Percentiles rank a stretch among this genome's conserved stretches.
Conservation (phyloP, 495 filamentous ascomycete species). For the Penicillium canescens region DNA sequence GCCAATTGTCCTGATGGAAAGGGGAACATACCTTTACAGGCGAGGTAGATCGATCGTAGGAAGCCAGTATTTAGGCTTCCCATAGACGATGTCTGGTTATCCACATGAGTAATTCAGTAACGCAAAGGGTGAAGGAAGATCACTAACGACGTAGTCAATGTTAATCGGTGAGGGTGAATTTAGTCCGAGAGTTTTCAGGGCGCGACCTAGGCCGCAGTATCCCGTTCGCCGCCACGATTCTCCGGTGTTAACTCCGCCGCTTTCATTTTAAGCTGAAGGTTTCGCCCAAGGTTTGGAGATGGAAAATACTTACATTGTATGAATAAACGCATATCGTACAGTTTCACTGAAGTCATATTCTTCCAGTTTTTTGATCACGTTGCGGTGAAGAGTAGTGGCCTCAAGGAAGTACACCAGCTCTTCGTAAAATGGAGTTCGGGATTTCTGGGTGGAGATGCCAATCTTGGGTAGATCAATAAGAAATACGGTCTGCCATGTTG, state of each 20-base stretch:
- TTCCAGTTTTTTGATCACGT: constrained; percentile 56
- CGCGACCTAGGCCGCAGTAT: constrained; percentile 65
- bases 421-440: constrained; percentile 57
- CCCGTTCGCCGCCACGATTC: constrained; percentile 63
- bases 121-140: background rate
- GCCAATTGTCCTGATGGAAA: background rate
- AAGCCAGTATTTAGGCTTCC: constrained; percentile 71
- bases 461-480: constrained; percentile 77
- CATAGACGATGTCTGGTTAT: constrained; percentile 68
- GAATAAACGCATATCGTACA: constrained; percentile 69
- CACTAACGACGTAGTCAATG: constrained; percentile 59
- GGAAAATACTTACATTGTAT: constrained; percentile 57
- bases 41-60: constrained; percentile 69
- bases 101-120: constrained; percentile 1
- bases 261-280: constrained; percentile 16
- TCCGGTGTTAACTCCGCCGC: constrained; percentile 55
- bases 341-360: constrained; percentile 79
- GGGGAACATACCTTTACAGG: constrained; percentile 61
- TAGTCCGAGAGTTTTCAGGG: constrained; percentile 59
- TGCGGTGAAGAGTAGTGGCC: constrained; percentile 63
- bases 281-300: background rate
- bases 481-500: constrained; percentile 60
- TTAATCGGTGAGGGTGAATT: constrained; percentile 45
- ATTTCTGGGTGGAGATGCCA: constrained; percentile 23
- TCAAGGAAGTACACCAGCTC: constrained; percentile 71